Evolutionary conservation across 345 rosid genomes (phyloP), one percentile per base, ranked within the genome.

Genomic region (Noccaea bulbosa): DNA sequence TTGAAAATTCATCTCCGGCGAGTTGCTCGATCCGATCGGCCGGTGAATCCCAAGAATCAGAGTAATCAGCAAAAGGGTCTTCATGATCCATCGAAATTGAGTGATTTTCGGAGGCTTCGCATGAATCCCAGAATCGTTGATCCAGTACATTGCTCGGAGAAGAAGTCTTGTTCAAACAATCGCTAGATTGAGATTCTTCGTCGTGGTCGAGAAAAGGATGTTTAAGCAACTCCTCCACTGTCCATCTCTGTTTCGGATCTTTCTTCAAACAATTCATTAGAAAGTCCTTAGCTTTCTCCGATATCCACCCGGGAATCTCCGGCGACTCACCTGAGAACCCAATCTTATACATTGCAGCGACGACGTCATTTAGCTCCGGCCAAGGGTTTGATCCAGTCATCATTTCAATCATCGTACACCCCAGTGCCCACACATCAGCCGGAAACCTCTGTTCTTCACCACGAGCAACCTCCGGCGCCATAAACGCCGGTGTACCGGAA

Each of bases 381-480:
- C 98, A 92, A 44, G 98, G 95, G 4, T 20, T 76, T 48, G 48
- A 69, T 16, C 98, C 95, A 1, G 88, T 84, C 11, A 84, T 81
- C 95, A 88, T 90, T 77, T 92, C 96, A 32, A 90, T 70, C 52
- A 88, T 60, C 37, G 87, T 83, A 61, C 98, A 90, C 22, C 98
- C 98, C 11, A 88, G 77, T 5, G 88, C 93, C 98, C 98, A 92
- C 34, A 92, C 75, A 47, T 92, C 98, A 49, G 93, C 92, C 6
- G 84, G 81, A 57, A 80, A 84, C 17, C 87, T 84, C 72, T 92
- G 98, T 8, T 82, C 90, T 67, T 92, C 93, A n/a, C 92, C 88
- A 1, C 96, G 83, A 0, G 90, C 93, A 53, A 85, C 95, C 82
- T 92, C 98, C 47, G 95, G 98, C 2, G 98, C 78, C 96, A 92